A percentile compares a stretch with the other conserved stretches of the same genome.
phyloP scores from a whole-genome alignment of 2,329 filamentous ascomycete species.

The Aaosphaeria arxii region DNA sequence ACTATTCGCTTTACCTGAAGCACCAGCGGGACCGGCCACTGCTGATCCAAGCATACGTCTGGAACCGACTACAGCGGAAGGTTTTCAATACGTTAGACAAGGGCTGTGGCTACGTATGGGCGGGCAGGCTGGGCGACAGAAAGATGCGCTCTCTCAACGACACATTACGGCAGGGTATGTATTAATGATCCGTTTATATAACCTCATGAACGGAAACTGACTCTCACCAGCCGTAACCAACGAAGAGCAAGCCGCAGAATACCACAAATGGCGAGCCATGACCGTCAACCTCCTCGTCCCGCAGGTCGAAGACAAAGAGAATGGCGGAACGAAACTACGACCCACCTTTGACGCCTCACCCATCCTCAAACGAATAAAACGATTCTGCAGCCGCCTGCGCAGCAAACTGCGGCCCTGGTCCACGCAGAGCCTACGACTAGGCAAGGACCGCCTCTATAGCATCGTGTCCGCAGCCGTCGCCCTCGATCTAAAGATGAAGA shows the following conservation, averaged over 20 bases:
- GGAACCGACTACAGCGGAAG: constrained; percentile 34
- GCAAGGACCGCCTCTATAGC: constrained; percentile 30
- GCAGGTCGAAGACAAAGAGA: constrained; percentile 25
- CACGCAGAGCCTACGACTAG: constrained; percentile 22
- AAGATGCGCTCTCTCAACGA: constrained; percentile 36
- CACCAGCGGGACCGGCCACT: constrained; percentile 29
- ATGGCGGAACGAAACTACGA: constrained; percentile 19
- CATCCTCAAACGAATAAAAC: constrained; percentile 30
- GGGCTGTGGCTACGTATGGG: constrained; percentile 37
- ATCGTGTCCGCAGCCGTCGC: constrained; percentile 36
- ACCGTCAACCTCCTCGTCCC: constrained; percentile 37
- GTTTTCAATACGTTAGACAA: constrained; percentile 35
- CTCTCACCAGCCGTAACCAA: constrained; percentile 30
- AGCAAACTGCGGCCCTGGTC: constrained; percentile 31
- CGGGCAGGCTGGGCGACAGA: constrained; percentile 35
- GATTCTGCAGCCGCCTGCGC: constrained; percentile 27
- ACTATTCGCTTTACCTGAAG: constrained; percentile 31
- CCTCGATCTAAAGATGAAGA: constrained; percentile 37
- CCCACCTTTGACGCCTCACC: constrained; percentile 34
- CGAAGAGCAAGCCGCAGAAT: constrained; percentile 33
- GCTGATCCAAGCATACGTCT: constrained; percentile 35
- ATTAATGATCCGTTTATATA: constrained; percentile 1
- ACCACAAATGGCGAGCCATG: constrained; percentile 34
- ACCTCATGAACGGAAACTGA: not conserved
- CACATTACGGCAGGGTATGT: constrained; percentile 31